Base-by-base conservation (phyloP, 1,139 yeast genomes). In the Scheffersomyces insectosa region DNA sequence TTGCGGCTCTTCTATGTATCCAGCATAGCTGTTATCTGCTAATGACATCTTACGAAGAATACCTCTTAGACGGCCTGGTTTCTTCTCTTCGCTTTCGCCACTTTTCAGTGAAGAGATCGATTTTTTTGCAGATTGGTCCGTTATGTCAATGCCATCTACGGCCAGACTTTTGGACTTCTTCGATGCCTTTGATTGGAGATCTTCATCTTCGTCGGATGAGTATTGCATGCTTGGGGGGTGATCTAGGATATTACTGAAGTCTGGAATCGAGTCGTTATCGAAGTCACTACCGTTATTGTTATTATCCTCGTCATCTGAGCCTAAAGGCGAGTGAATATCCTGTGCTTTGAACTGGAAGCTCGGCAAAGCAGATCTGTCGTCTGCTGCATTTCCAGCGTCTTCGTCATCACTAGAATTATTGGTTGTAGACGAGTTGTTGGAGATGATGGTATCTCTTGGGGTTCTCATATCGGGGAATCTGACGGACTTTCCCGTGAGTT, bases 21-120 rank as follows among this genome's bases (percentile, higher is more conserved):
- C 55, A 5, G 23, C 34, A 31, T 14, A 31, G 8, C 20, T 15
- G 1, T 45, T 65, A 2, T 68, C 71, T 1, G 62, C 63, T 34
- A 69, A 55, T 1, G 75, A 65, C 59, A 71, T 66, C 45, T 62
- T 69, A 11, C 75, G 59, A 16, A 71, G 53, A 13, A 71, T 65
- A 20, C 64, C 68, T 51, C 55, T 66, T 36, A 68, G 51, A 2
- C 61, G 51, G 23, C 60, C 56, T 8, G 25, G 25, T 41, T 40
- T 39, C 13, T 39, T 40, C 13, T 33, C 41, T 9, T 40, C 40
- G 20, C 12, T n/a, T 20, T 31, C 34, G 2, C 15, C 20, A 14
- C 34, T 31, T 9, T 14, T 31, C 13, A 20, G 15, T 6, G 46
- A 25, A 12, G 57, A 45, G 0, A 39, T 33, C 0, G 48, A 40